A percentile compares a stretch with the other conserved stretches of the same genome.
Evolutionary conservation across 78 protist species (phyloP).

Genomic region (Anaeramoeba ignava): DNA sequence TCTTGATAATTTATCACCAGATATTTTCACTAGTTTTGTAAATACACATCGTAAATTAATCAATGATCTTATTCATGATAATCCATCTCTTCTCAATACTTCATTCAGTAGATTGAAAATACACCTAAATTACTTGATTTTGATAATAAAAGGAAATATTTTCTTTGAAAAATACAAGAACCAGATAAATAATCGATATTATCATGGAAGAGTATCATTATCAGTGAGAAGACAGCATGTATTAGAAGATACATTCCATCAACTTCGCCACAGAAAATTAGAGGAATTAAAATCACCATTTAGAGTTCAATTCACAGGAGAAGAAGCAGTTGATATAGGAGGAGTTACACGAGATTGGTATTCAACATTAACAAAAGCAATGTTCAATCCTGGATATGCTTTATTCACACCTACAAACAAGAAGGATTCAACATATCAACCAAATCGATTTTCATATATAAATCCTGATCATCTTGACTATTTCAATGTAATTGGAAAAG

Average conservation of each 20-base stretch:
- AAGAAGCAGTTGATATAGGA: no score
- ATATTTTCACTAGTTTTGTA: no score
- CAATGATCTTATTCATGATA: conserved; percentile 48
- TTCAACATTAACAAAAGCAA: no score
- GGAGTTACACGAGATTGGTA: no score
- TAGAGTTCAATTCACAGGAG: no score
- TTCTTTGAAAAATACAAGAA: conserved; percentile 36
- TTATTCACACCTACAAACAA: no score
- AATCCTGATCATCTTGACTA: conserved; percentile 21
- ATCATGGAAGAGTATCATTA: conserved; percentile 32
- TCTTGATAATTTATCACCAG: no score
- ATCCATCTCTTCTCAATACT: conserved; percentile 14
- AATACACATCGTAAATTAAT: conserved; percentile 34
- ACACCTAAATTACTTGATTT: conserved; percentile 49
- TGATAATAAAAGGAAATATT: conserved; percentile 51
- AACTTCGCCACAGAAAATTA: conserved; percentile 43
- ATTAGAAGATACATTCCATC: conserved; percentile 47
- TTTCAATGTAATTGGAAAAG: conserved; percentile 13
- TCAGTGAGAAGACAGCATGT: conserved; percentile 43
- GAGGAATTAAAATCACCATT: conserved; percentile 22
- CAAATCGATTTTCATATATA: no score
- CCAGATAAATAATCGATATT: no score
- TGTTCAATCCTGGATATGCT: no score
- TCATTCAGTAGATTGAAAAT: conserved; percentile 23
- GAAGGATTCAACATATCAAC: no score